phyloP scores from a whole-genome alignment of 306 rosid species.

The Boehmeria nivea region DNA sequence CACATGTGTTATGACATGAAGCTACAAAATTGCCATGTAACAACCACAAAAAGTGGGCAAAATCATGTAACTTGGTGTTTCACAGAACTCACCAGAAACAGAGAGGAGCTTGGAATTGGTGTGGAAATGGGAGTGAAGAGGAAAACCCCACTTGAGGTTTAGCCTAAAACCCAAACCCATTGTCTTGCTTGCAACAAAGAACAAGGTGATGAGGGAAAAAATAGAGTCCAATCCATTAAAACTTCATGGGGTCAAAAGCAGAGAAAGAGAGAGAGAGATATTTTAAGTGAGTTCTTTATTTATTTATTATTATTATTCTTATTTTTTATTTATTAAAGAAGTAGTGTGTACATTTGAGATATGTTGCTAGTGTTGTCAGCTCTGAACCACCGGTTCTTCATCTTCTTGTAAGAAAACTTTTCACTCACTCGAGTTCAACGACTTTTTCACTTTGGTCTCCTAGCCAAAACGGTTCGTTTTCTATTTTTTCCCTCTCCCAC shows the following conservation, averaged over 20 bases:
- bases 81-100: conserved; percentile 51
- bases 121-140: conserved; percentile 42
- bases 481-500: too few species aligned
- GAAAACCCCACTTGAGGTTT: conserved; percentile 41
- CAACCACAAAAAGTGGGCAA: neutral
- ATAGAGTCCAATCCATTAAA: conserved; percentile 50
- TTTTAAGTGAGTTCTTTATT: neutral
- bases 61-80: neutral
- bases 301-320: too few species aligned
- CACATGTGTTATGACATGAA: too few species aligned
- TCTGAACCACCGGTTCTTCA: conserved; percentile 50
- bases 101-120: conserved; percentile 31
- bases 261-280: too few species aligned
- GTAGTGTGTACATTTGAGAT: too few species aligned
- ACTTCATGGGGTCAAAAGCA: conserved; percentile 24
- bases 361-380: conserved; percentile 28
- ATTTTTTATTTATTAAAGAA: too few species aligned
- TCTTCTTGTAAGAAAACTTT: neutral
- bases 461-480: neutral
- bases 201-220: conserved; percentile 17
- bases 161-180: conserved; percentile 72
- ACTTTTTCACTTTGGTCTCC: conserved; percentile 5
- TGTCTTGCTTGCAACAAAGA: conserved; percentile 17
- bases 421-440: too few species aligned
- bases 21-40: too few species aligned